A percentile compares a stretch with the other conserved stretches of the same genome.
phyloP scores from a whole-genome alignment of 805 yeast genomes.

The Scheffersomyces coipomensis region DNA sequence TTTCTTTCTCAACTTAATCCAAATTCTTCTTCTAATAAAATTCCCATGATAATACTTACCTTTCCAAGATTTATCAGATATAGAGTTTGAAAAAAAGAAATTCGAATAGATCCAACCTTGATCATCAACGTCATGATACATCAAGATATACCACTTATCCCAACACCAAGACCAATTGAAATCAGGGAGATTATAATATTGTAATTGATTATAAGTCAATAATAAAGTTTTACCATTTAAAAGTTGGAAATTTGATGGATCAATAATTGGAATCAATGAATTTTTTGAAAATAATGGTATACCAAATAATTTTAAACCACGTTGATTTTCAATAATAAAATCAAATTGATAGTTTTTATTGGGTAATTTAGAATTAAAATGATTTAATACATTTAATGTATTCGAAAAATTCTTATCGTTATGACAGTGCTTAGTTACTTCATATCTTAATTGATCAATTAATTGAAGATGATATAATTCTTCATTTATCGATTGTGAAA shows the following conservation, averaged over 20 bases:
- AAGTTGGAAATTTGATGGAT: conserved; percentile 50
- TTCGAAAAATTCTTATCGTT: neutral
- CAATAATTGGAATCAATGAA: conserved; percentile 46
- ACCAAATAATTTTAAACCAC: conserved; percentile 54
- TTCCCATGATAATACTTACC: conserved; percentile 59
- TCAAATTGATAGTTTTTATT: conserved; percentile 24
- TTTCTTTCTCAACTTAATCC: conserved; percentile 47
- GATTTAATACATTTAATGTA: conserved; percentile 1
- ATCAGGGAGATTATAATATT: conserved; percentile 52
- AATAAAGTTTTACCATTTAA: conserved; percentile 37
- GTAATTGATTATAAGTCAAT: conserved; percentile 23
- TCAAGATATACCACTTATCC: conserved; percentile 71
- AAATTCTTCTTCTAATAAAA: conserved; percentile 63
- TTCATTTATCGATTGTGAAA: no score
- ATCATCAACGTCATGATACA: conserved; percentile 72
- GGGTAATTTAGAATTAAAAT: conserved; percentile 3
- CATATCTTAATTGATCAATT: neutral
- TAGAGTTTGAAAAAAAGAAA: conserved; percentile 36
- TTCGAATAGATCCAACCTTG: conserved; percentile 81
- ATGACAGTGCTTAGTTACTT: neutral
- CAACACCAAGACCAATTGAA: conserved; percentile 66
- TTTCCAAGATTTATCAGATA: conserved; percentile 51
- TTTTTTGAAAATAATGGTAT: conserved; percentile 47
- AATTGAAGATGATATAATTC: neutral
- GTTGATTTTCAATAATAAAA: conserved; percentile 50